Evolutionary conservation across 164 flowering plant species (phyloP).

Genomic region (Paratinospora sagittata): DNA sequence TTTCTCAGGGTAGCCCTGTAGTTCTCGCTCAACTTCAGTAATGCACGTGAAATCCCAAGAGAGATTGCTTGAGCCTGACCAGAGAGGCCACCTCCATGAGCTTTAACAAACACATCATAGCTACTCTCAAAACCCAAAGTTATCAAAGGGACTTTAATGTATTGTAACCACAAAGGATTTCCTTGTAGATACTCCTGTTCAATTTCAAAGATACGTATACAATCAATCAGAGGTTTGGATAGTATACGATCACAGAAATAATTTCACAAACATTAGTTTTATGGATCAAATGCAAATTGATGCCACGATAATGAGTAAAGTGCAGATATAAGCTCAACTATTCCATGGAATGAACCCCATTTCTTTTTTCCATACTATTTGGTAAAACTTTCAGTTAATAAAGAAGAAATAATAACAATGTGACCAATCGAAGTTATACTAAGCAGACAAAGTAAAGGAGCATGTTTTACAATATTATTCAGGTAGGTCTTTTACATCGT

Average conservation of each 20-base stretch:
- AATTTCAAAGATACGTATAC: slow-evolving; percentile 3
- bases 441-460: too few relatives aligned
- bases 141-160: slow-evolving; percentile 66
- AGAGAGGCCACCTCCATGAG: slow-evolving; percentile 92
- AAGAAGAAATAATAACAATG: too few relatives aligned
- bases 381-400: too few relatives aligned
- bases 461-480: too few relatives aligned
- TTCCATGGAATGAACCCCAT: too few relatives aligned
- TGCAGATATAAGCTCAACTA: too few relatives aligned
- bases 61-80: slow-evolving; percentile 98
- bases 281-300: too few relatives aligned
- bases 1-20: slow-evolving; percentile 60
- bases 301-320: too few relatives aligned
- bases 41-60: slow-evolving; percentile 87
- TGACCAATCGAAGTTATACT: too few relatives aligned
- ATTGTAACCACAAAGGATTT: slow-evolving; percentile 85
- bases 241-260: background rate
- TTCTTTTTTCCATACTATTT: too few relatives aligned
- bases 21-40: slow-evolving; percentile 74
- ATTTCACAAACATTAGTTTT: too few relatives aligned
- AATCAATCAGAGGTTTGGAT: background rate
- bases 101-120: slow-evolving; percentile 91
- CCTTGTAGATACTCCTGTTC: slow-evolving; percentile 96
- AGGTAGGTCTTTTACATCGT: too few relatives aligned
- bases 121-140: slow-evolving; percentile 69